A percentile compares a stretch with the other conserved stretches of the same genome.
These are phyloP conservation scores for Populus alba DNA, from an alignment of 345 rosid species.

Conservation along the genomic window DNA sequence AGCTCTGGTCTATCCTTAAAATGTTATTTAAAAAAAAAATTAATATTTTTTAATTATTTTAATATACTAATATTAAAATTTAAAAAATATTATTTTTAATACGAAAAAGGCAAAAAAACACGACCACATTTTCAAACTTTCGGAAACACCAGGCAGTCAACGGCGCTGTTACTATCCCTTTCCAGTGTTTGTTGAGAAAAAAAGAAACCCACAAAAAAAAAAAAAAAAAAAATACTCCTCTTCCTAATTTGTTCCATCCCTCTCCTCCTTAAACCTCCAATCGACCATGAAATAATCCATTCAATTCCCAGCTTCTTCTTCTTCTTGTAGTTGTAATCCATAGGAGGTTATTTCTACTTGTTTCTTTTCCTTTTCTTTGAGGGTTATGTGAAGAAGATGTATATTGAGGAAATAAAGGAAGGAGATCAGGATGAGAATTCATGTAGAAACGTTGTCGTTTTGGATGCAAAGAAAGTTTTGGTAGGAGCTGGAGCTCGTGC, in stretches of 20 bases:
- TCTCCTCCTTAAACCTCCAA: not conserved
- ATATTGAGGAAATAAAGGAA: slow-evolving; percentile 6
- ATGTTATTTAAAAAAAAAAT: too few species aligned
- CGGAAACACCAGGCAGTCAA: not conserved
- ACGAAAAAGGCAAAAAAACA: too few species aligned
- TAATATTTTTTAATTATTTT: too few species aligned
- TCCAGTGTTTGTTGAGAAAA: slow-evolving; percentile 4
- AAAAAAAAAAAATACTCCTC: not conserved
- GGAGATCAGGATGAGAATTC: slow-evolving; percentile 3
- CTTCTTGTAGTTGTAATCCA: not conserved
- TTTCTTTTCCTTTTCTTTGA: not conserved
- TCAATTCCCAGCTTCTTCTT: not conserved
- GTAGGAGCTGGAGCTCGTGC: slow-evolving; percentile 68
- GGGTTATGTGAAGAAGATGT: not conserved
- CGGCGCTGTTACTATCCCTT: not conserved
- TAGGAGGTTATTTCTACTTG: not conserved
- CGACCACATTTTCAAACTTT: too few species aligned
- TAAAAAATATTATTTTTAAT: too few species aligned
- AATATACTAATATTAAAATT: too few species aligned
- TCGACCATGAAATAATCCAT: not conserved
- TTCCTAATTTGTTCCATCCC: too few species aligned
- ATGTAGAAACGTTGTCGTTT: not conserved
- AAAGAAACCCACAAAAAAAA: not conserved
- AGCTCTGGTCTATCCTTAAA: too few species aligned
- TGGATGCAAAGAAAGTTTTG: slow-evolving; percentile 49